These are phyloP conservation scores for Saccharomycopsis capsularis DNA, from an alignment of 805 yeast species.

Conservation along the genomic window DNA sequence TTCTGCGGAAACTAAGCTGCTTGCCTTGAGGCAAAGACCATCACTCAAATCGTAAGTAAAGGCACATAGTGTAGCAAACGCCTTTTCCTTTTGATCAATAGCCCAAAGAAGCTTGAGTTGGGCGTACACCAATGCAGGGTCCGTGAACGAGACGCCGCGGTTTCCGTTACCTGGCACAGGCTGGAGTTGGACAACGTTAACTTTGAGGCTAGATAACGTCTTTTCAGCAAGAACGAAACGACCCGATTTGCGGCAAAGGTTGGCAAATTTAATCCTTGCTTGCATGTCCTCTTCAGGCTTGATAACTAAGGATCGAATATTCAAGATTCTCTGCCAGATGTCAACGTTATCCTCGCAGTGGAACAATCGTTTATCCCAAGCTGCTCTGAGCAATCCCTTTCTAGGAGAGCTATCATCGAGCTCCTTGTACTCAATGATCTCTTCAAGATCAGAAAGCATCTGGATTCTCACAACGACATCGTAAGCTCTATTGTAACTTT, in stretches of 20 bases:
- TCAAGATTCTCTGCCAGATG: slow-evolving; percentile 95
- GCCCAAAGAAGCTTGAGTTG: slow-evolving; percentile 97
- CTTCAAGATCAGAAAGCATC: slow-evolving; percentile 95
- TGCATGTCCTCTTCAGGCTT: slow-evolving; percentile 96
- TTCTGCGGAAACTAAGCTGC: slow-evolving; percentile 81
- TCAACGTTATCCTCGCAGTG: slow-evolving; percentile 97
- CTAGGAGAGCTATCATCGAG: slow-evolving; percentile 79
- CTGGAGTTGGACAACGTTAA: slow-evolving; percentile 11
- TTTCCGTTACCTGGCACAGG: slow-evolving; percentile 32
- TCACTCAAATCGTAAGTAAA: slow-evolving; percentile 87
- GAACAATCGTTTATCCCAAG: slow-evolving; percentile 87
- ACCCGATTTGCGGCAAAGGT: slow-evolving; percentile 89
- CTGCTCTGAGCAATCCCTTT: slow-evolving; percentile 69
- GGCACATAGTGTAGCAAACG: slow-evolving; percentile 75
- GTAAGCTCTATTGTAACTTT: slow-evolving; percentile 93
- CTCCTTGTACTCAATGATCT: slow-evolving; percentile 81
- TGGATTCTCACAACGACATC: slow-evolving; percentile 95
- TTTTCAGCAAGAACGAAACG: slow-evolving; percentile 89
- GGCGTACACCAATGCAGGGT: slow-evolving; percentile 78
- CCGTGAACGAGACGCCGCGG: slow-evolving; percentile 52
- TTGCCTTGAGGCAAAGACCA: slow-evolving; percentile 80
- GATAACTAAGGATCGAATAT: slow-evolving; percentile 87
- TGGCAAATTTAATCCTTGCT: slow-evolving; percentile 97
- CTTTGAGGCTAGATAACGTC: slow-evolving; percentile 65
- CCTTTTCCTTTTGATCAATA: slow-evolving; percentile 80